phyloP scores from a whole-genome alignment of 495 filamentous ascomycete species.

The Lasiosphaeriaceae sp. region DNA sequence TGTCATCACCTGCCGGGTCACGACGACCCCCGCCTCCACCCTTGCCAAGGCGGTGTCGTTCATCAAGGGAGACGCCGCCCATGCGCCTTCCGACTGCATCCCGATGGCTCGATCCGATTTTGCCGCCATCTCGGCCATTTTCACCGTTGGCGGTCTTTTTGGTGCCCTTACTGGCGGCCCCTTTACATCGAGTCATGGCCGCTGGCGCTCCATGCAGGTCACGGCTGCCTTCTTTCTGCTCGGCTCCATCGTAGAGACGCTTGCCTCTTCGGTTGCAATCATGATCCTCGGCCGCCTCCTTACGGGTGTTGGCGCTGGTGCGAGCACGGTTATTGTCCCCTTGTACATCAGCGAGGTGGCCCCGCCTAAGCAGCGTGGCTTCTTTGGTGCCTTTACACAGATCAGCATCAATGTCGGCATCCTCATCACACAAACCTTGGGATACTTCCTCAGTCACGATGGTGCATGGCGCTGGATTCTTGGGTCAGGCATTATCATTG shows the following conservation, averaged over 20 bases:
- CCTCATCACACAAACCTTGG: constrained; percentile 73
- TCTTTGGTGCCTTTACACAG: constrained; percentile 90
- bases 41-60: constrained; percentile 26
- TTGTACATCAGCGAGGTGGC: constrained; percentile 91
- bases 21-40: constrained; percentile 52
- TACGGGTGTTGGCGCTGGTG: constrained; percentile 79
- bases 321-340: constrained; percentile 89
- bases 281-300: constrained; percentile 72
- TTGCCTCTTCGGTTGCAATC: constrained; percentile 61
- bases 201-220: constrained; percentile 64
- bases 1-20: constrained; percentile 72
- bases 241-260: constrained; percentile 70
- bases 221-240: constrained; percentile 72
- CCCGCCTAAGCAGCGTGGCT: constrained; percentile 70
- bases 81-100: constrained; percentile 67
- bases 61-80: constrained; percentile 13
- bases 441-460: constrained; percentile 77
- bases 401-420: constrained; percentile 95
- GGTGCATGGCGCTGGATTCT: constrained; percentile 81
- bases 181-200: constrained; percentile 66
- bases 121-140: constrained; percentile 80
- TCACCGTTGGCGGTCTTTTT: constrained; percentile 82
- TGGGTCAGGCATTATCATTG: constrained; percentile 66
- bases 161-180: constrained; percentile 79
- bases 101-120: constrained; percentile 74